Evolutionary conservation across 192 early-diverging fungal genomes (phyloP), one percentile per base, ranked within the genome.

Genomic region (Phlyctochytrium planicorne): DNA sequence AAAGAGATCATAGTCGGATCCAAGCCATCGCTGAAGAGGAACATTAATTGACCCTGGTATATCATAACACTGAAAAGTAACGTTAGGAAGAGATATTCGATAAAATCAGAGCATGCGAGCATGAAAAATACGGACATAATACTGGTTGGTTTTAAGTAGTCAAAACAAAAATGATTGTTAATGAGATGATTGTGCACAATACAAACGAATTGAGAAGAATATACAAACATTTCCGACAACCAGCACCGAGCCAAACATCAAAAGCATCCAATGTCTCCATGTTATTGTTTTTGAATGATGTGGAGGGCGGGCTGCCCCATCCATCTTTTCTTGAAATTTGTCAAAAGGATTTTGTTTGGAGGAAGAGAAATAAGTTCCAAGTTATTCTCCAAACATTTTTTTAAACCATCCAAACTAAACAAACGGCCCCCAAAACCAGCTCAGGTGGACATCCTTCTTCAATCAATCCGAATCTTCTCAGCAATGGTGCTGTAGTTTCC

Each of bases 401-500:
- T n/a, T n/a, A n/a, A n/a, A n/a, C n/a, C n/a, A n/a, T n/a, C n/a
- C n/a, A n/a, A n/a, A n/a, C n/a, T n/a, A n/a, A n/a, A n/a, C n/a
- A n/a, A n/a, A n/a, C n/a, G n/a, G n/a, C n/a, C n/a, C n/a, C n/a
- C n/a, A n/a, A n/a, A n/a, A n/a, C n/a, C n/a, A n/a, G n/a, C n/a
- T n/a, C n/a, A n/a, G n/a, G n/a, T n/a, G n/a, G n/a, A n/a, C n/a
- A n/a, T n/a, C n/a, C n/a, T n/a, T n/a, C n/a, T 47, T 47, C 40
- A 47, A 20, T 47, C 40, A 47, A 47, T 47, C 10, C 20, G 6
- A 14, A 57, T 57, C 14, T 6, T 25, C 6, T 25, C 55, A 10
- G 55, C 27, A 25, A 20, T 10, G 55, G 75, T 78, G 63, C 83
- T 78, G 74, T 99, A 99, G 76, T 97, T 96, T 59, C 82, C 88